phyloP scores from a whole-genome alignment of 148 eudicot genomes.

The Amaranthus palmeri region DNA sequence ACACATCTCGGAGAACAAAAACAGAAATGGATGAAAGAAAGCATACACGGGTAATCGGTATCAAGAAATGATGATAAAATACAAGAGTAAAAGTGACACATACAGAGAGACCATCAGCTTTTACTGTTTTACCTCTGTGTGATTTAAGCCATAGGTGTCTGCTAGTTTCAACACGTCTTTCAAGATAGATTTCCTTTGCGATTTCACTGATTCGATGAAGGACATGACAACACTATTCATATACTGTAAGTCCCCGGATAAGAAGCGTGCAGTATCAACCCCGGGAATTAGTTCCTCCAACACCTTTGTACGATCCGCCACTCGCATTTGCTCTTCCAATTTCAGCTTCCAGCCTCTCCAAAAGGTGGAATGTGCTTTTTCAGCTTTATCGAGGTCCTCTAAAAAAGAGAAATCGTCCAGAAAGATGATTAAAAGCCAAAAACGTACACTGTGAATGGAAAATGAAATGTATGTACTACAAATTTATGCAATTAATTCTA shows the following conservation, averaged over 20 bases:
- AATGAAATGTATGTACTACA: conserved; percentile 3
- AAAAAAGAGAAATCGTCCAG: conserved; percentile 22
- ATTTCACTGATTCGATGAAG: conserved; percentile 65
- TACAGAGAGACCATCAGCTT: conserved; percentile 11
- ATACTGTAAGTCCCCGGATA: conserved; percentile 69
- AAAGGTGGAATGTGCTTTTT: conserved; percentile 77
- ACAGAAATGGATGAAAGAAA: neutral
- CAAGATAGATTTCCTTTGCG: conserved; percentile 72
- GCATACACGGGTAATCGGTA: neutral
- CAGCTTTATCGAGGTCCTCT: conserved; percentile 74
- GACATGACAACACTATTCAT: conserved; percentile 57
- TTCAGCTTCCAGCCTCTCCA: conserved; percentile 97
- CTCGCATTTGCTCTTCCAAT: conserved; percentile 75
- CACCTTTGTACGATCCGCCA: conserved; percentile 73
- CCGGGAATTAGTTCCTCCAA: conserved; percentile 94
- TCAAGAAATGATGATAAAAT: neutral
- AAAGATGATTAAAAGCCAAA: neutral
- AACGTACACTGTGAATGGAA: neutral
- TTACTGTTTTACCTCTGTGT: conserved; percentile 45
- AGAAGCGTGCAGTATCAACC: conserved; percentile 69
- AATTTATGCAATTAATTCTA: neutral
- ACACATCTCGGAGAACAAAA: neutral
- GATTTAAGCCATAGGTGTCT: conserved; percentile 62
- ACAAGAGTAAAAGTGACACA: neutral
- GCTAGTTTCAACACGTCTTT: conserved; percentile 62